Conservation (phyloP, 805 yeast genomes). For the Candida anglica region DNA sequence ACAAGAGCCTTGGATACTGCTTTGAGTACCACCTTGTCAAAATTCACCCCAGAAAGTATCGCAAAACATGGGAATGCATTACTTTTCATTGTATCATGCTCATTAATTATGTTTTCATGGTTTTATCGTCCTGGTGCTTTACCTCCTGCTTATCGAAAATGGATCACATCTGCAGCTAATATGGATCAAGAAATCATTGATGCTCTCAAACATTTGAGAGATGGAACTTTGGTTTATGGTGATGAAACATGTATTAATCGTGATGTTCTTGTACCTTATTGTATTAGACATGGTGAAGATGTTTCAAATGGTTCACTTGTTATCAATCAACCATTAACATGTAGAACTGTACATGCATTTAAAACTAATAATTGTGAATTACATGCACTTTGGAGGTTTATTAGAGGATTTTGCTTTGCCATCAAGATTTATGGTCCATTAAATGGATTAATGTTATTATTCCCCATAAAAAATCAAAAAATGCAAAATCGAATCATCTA, state of each 20-base stretch:
- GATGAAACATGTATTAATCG: slow-evolving; percentile 12
- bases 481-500: slow-evolving; percentile 12
- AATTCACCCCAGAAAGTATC: slow-evolving; percentile 3
- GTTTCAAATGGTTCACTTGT: slow-evolving; percentile 20
- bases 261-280: slow-evolving; percentile 18
- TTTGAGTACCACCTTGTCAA: slow-evolving; percentile 8
- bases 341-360: slow-evolving; percentile 40
- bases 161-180: slow-evolving; percentile 40
- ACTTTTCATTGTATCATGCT: slow-evolving; percentile 14
- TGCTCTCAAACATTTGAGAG: slow-evolving; percentile 20
- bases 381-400: slow-evolving; percentile 44
- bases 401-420: slow-evolving; percentile 38
- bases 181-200: slow-evolving; percentile 31
- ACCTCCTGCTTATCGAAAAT: slow-evolving; percentile 30
- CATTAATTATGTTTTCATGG: slow-evolving; percentile 23
- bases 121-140: slow-evolving; percentile 27
- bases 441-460: slow-evolving; percentile 28
- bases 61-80: slow-evolving; percentile 13
- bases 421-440: slow-evolving; percentile 38
- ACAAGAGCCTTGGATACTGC: slow-evolving; percentile 21
- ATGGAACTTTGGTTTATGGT: slow-evolving; percentile 26
- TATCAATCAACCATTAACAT: slow-evolving; percentile 29
- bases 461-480: slow-evolving; percentile 14
- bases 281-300: slow-evolving; percentile 23
- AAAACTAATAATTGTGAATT: slow-evolving; percentile 37